Evolutionary conservation across 768 basidiomycete species (phyloP).

Genomic region (Dacryopinax primogenitus): DNA sequence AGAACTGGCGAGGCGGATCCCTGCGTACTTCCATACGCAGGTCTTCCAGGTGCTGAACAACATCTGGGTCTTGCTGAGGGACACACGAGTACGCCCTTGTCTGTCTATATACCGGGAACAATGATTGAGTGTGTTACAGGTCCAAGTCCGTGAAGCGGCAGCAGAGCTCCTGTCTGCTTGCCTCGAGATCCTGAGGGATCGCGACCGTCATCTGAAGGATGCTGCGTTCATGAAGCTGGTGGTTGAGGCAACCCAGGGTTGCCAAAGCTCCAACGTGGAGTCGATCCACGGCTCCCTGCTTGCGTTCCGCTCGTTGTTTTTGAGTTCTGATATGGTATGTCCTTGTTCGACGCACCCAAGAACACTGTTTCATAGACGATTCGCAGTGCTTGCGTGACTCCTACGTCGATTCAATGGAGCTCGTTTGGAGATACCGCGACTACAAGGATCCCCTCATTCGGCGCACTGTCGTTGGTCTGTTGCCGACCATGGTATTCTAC

Average conservation of each 20-base stretch:
- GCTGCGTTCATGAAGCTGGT: constrained; percentile 60
- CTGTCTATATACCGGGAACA: neutral
- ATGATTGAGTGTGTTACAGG: constrained; percentile 19
- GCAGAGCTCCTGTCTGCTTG: constrained; percentile 89
- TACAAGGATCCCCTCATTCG: constrained; percentile 80
- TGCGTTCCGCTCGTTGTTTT: constrained; percentile 78
- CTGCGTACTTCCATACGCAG: constrained; percentile 74
- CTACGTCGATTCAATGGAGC: constrained; percentile 77
- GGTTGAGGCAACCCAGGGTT: constrained; percentile 45
- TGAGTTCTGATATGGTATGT: constrained; percentile 82
- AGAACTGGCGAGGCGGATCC: constrained; percentile 81
- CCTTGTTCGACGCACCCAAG: neutral
- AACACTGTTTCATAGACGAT: neutral
- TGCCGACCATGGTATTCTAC: constrained; percentile 88
- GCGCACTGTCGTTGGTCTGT: constrained; percentile 89
- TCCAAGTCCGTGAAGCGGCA: constrained; percentile 83
- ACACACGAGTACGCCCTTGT: constrained; percentile 47
- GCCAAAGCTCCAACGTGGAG: constrained; percentile 59
- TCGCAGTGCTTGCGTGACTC: constrained; percentile 76
- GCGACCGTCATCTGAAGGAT: constrained; percentile 54
- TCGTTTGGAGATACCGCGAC: constrained; percentile 75
- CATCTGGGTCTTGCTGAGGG: constrained; percentile 79
- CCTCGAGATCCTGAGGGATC: constrained; percentile 64
- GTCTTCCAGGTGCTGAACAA: constrained; percentile 83
- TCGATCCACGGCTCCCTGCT: constrained; percentile 84